Conservation (phyloP, 176 grass and related monocot genomes). For the Aegilops umbellulata region DNA sequence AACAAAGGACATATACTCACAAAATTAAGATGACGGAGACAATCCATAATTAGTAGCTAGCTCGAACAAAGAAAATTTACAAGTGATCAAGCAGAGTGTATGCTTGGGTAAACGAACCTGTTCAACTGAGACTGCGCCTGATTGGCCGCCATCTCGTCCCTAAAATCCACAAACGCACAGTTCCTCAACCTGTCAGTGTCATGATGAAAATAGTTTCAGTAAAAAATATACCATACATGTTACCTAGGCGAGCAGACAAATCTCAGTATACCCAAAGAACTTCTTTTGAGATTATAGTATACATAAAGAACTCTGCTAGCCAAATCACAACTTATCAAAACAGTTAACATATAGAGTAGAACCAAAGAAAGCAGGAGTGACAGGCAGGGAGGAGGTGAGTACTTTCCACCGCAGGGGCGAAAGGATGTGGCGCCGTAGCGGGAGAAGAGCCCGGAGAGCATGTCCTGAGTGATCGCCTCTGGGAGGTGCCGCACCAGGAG, state of each 20-base stretch:
- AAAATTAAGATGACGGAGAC: neutral
- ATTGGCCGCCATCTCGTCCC: constrained; percentile 60
- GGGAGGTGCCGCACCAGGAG: constrained; percentile 89
- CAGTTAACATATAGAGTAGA: too few relatives aligned
- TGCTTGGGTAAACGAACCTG: constrained; percentile 44
- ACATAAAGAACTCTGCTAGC: too few relatives aligned
- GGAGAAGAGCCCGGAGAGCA: constrained; percentile 80
- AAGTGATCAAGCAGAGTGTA: neutral
- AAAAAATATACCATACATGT: neutral
- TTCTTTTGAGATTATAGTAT: too few relatives aligned
- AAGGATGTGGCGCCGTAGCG: constrained; percentile 77
- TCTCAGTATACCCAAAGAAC: too few relatives aligned
- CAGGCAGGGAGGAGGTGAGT: constrained; percentile 3
- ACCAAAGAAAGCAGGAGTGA: neutral
- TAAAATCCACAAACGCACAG: constrained; percentile 92
- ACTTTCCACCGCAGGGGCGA: constrained; percentile 87
- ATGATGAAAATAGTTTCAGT: neutral
- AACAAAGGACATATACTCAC: neutral
- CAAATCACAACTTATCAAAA: too few relatives aligned
- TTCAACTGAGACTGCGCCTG: constrained; percentile 72
- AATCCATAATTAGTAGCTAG: neutral
- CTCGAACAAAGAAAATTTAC: neutral
- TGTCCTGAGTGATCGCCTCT: constrained; percentile 72
- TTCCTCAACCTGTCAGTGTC: constrained; percentile 61
- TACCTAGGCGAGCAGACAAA: neutral